phyloP scores from a whole-genome alignment of 192 early-diverging fungal genomes.

The Gonapodya sp. region DNA sequence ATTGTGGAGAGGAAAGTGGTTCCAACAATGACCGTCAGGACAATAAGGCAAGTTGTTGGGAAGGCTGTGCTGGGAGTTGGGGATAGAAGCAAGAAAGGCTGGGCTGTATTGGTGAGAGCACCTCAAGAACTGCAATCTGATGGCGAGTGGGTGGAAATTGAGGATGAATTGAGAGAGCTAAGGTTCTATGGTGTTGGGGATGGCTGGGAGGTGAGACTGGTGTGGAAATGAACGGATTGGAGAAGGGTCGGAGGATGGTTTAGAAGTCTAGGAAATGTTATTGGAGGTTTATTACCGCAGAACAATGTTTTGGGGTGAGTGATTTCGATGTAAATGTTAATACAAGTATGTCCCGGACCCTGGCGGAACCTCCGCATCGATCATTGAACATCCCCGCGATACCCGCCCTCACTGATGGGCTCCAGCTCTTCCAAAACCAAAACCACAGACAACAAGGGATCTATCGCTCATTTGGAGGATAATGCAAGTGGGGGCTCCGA shows the following conservation, averaged over 20 bases:
- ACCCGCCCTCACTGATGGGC: neutral
- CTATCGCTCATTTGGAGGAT: neutral
- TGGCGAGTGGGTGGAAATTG: neutral
- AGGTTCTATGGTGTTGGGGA: neutral
- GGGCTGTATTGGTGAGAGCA: neutral
- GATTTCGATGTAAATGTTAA: neutral
- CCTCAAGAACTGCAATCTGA: no score
- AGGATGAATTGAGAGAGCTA: neutral
- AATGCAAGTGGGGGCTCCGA: neutral
- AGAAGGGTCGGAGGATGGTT: no score
- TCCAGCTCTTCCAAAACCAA: neutral
- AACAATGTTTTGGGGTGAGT: neutral
- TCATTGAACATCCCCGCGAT: neutral
- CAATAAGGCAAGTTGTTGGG: neutral
- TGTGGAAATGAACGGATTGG: neutral
- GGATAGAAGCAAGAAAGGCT: neutral
- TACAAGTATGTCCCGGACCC: neutral
- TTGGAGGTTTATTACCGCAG: no score
- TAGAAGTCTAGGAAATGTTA: neutral
- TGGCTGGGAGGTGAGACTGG: neutral
- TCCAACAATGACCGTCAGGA: neutral
- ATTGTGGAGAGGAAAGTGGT: neutral
- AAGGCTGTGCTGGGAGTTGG: neutral
- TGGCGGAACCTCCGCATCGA: neutral
- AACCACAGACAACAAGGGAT: neutral